Evolutionary conservation across 345 rosid genomes (phyloP), one percentile per base, ranked within the genome.

Genomic region (Erodium maritimum): DNA sequence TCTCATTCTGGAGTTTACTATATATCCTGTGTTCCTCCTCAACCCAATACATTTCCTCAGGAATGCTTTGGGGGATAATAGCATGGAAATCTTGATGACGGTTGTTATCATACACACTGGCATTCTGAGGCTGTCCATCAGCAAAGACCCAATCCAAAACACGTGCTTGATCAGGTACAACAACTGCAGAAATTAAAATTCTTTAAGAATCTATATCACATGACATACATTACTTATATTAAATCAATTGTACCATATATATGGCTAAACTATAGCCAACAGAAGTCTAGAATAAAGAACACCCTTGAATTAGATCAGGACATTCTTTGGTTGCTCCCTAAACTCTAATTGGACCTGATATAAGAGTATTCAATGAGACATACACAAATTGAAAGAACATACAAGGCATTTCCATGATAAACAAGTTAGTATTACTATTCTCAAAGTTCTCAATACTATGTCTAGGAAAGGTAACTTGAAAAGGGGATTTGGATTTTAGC

Each of bases 81-180:
- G 86, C 87, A 65, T 82, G 96, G 67, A 91, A 91, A 67, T 91
- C 98, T 73, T 79, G 83, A 24, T 2, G 57, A 60, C 69, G 55
- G 65, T 84, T 88, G 72, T 88, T 91, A 70, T 88, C 95, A 76
- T 88, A 91, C 60, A 76, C 58, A 73, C 58, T 55, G 16, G 93
- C 96, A 67, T 64, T 75, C 58, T 74, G 61, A 57, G 96, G 87
- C 23, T 79, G 95, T 67, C 98, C 98, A 77, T 91, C 88, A 71
- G 95, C 79, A 69, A 88, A 84, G 56, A 91, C 96, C 90, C 90
- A 88, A 73, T 91, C 93, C 82, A 91, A 72, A 52, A 88, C 81
- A 65, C 75, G 21, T 51, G 95, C 90, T 69, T 61, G 65, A 6
- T 65, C 73, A 4, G 95, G 95, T 64, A 88, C 90, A 66, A 64